A percentile compares a stretch with the other conserved stretches of the same genome.
phyloP scores from a whole-genome alignment of 192 early-diverging fungal genomes.

The Geosiphon pyriformis region DNA sequence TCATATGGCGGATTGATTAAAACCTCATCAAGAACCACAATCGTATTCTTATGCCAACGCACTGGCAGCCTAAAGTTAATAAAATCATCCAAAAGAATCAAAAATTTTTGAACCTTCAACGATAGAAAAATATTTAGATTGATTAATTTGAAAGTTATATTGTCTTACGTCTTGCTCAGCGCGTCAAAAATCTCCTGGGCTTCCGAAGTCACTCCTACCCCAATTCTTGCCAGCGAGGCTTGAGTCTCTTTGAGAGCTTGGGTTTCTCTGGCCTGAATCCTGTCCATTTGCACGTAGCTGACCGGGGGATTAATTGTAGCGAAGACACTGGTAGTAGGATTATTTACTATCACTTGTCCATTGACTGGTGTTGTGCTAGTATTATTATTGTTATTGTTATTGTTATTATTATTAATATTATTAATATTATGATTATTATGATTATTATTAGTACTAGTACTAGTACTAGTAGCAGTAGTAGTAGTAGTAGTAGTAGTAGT shows the following conservation, averaged over 20 bases:
- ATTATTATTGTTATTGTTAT: background rate
- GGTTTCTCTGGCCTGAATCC: constrained; percentile 45
- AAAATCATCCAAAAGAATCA: background rate
- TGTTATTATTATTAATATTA: background rate
- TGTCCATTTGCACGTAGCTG: constrained; percentile 47
- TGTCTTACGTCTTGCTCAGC: constrained; percentile 64
- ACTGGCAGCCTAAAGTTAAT: constrained; percentile 57
- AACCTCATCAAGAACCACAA: constrained; percentile 79
- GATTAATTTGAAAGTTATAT: background rate
- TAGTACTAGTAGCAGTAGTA: background rate
- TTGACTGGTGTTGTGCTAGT: constrained; percentile 7
- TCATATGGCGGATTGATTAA: constrained; percentile 69
- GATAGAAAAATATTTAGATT: constrained; percentile 6
- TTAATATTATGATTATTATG: background rate
- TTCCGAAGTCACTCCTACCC: constrained; percentile 71
- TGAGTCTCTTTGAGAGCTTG: constrained; percentile 44
- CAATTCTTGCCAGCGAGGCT: constrained; percentile 53
- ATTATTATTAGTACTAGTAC: background rate
- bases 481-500: background rate
- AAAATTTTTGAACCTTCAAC: background rate
- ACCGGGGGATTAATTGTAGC: constrained; percentile 36
- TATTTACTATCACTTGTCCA: constrained; percentile 12
- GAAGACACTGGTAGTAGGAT: constrained; percentile 25
- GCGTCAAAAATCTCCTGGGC: constrained; percentile 80
- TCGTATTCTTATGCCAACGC: constrained; percentile 65